These are phyloP conservation scores for Sextonia rubra DNA, from an alignment of 164 flowering plant species.

Conservation along the genomic window DNA sequence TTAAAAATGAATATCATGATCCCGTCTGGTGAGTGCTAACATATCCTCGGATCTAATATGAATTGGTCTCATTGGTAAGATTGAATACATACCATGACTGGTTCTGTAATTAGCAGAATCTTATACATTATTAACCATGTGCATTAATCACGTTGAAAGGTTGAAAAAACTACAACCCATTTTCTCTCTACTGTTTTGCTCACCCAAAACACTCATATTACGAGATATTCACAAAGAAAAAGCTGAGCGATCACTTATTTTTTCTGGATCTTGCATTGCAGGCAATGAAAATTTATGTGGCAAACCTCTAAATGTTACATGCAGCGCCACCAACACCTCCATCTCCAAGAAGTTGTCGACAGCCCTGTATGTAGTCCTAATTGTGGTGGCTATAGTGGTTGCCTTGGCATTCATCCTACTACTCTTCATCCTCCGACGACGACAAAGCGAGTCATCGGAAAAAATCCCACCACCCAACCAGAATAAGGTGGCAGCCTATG, in stretches of 20 bases:
- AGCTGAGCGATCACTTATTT: not conserved
- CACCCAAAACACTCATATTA: no score
- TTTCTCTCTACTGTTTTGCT: no score
- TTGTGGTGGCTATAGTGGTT: constrained; percentile 14
- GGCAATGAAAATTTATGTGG: constrained; percentile 61
- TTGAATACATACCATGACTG: not conserved
- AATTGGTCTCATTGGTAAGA: no score
- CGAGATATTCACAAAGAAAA: not conserved
- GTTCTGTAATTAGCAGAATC: not conserved
- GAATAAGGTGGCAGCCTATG: constrained; percentile 10
- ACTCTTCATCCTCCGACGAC: constrained; percentile 14
- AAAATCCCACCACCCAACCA: not conserved
- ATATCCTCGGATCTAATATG: no score
- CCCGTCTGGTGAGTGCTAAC: no score
- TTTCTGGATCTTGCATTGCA: constrained; percentile 25
- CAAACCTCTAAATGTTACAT: constrained; percentile 22
- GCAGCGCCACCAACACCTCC: constrained; percentile 12
- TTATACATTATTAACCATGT: not conserved
- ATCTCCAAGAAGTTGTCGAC: not conserved
- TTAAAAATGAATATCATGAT: no score
- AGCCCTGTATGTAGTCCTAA: constrained; percentile 5
- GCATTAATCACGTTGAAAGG: not conserved
- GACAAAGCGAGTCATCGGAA: not conserved
- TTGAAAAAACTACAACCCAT: not conserved
- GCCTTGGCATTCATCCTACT: constrained; percentile 18